A percentile compares a stretch with the other conserved stretches of the same genome.
Evolutionary conservation across 1,284 basidiomycete species (phyloP).

Genomic region (Moesziomyces sp.): DNA sequence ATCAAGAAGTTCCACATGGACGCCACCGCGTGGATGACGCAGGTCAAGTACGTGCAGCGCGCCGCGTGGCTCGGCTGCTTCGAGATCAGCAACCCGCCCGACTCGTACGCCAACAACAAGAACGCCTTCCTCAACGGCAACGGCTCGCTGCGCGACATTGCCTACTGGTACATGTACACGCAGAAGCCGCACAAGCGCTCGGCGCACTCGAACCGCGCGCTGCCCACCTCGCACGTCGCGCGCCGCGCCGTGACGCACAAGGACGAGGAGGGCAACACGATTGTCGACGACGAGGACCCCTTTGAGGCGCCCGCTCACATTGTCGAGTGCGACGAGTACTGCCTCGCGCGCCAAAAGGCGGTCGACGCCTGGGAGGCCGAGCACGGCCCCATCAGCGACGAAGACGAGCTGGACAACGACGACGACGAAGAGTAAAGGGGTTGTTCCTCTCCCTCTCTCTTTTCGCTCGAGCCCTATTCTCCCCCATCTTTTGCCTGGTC

Average conservation of each 20-base stretch:
- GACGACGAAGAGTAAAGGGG: conserved; percentile 10
- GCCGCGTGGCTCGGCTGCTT: conserved; percentile 65
- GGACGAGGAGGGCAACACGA: conserved; percentile 48
- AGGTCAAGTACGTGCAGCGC: conserved; percentile 58
- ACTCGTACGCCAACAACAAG: conserved; percentile 59
- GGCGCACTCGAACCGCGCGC: conserved; percentile 45
- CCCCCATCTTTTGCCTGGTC: not conserved
- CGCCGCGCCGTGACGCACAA: conserved; percentile 37
- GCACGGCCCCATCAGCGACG: conserved; percentile 31
- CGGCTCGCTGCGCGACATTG: conserved; percentile 52
- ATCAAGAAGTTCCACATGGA: conserved; percentile 58
- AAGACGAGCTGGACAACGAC: conserved; percentile 41
- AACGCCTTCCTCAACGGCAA: conserved; percentile 62
- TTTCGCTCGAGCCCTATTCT: conserved; percentile 1
- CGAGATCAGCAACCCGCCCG: conserved; percentile 55
- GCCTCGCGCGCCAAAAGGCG: conserved; percentile 39
- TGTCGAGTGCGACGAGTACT: conserved; percentile 50
- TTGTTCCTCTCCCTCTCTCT: too few relatives aligned
- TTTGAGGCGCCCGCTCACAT: conserved; percentile 31
- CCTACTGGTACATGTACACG: conserved; percentile 56
- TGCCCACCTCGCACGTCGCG: conserved; percentile 34
- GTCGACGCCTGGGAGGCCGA: conserved; percentile 35
- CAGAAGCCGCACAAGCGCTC: conserved; percentile 27
- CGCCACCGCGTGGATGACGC: conserved; percentile 53
- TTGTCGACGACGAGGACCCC: conserved; percentile 44